Base-by-base conservation (phyloP, 441 rosid species). In the Breynia disticha region DNA sequence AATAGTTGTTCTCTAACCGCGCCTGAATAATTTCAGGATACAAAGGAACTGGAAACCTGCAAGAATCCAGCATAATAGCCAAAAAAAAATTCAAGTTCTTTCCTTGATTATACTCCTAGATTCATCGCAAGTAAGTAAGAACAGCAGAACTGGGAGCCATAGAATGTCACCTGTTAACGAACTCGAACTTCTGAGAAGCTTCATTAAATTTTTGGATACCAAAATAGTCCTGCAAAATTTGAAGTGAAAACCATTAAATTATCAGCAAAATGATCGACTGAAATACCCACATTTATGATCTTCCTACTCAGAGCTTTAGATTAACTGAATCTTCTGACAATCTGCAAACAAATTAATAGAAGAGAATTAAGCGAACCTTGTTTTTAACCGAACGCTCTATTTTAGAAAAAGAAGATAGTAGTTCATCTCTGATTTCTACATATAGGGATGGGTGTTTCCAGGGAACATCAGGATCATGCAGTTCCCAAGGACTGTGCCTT, bases 401-500 rank as follows among this genome's bases (percentile, higher is more conserved):
- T 70, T 71, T 86, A 50, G 50, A 60, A 50, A 93, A 72, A 57
- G 79, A 76, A 12, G 56, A 46, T 28, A 89, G 70, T 43, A 89
- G 72, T 73, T 70, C 72, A 16, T 69, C 70, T 63, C 82, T 77
- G 54, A 46, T 55, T 51, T 72, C 61, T 44, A 68, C 68, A 67
- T 83, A 93, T 54, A 93, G 79, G 66, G 60, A 75, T 44, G 84
- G 93, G 59, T 78, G 90, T 67, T 84, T 90, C 86, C 87, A 86
- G 66, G 56, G 68, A 55, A 75, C 66, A 60, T 82, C 78, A 16
- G 81, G 72, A 56, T 93, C 95, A 64, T 79, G 87, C 66, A 93
- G 85, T 78, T 93, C 99, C 97, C 99, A 93, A 4, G 99, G 96
- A 72, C 97, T 83, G 74, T 93, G 99, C 37, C 67, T 77, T 62